phyloP scores from a whole-genome alignment of 192 early-diverging fungal species.

The Backusella tarrabulga region DNA sequence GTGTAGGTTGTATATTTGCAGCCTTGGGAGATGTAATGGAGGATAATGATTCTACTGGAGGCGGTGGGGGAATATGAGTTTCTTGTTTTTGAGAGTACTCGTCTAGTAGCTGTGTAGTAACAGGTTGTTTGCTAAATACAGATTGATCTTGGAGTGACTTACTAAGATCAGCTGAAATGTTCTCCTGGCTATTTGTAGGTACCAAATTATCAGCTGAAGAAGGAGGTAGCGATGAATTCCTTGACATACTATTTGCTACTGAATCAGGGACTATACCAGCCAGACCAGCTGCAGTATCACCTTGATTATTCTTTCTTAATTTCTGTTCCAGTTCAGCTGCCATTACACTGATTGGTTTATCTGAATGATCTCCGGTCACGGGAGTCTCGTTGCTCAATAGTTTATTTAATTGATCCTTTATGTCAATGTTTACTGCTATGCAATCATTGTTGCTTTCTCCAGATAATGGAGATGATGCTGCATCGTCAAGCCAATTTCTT shows the following conservation, averaged over 20 bases:
- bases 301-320: slow-evolving; percentile 9
- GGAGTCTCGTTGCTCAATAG: slow-evolving; percentile 18
- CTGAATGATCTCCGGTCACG: not conserved
- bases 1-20: not conserved
- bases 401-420: slow-evolving; percentile 26
- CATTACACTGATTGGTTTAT: slow-evolving; percentile 34
- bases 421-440: slow-evolving; percentile 13
- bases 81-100: not conserved
- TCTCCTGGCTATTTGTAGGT: not conserved
- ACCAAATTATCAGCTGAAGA: slow-evolving; percentile 36
- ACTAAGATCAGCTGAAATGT: not conserved
- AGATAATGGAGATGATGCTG: not conserved
- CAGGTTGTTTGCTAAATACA: slow-evolving; percentile 10
- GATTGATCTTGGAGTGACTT: not conserved
- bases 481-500: not conserved
- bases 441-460: slow-evolving; percentile 6
- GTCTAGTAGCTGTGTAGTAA: not conserved
- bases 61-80: slow-evolving; percentile 15
- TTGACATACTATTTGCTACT: not conserved
- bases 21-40: not conserved
- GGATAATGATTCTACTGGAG: not conserved
- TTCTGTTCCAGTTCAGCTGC: slow-evolving; percentile 33
- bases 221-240: slow-evolving; percentile 17
- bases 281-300: not conserved
- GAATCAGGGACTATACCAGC: not conserved